Conservation (phyloP, 2,329 filamentous ascomycete species). For the Fusarium fujikuroi region DNA sequence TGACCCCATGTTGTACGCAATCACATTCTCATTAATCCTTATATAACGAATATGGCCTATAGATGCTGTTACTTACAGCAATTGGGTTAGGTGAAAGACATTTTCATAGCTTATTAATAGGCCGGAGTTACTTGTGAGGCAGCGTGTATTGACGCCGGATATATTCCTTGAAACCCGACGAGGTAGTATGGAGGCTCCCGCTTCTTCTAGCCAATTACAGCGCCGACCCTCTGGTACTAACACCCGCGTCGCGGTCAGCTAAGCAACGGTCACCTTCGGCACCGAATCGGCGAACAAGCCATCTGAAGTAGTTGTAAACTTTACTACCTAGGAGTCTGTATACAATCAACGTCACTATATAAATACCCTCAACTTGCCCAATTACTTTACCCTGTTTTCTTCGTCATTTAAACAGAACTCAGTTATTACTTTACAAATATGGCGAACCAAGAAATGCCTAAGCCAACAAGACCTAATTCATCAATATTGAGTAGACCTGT, state of each 20-base stretch:
- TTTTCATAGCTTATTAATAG: not conserved
- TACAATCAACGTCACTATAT: not conserved
- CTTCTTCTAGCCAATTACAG: not conserved
- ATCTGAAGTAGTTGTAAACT: not conserved
- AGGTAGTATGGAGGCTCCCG: not conserved
- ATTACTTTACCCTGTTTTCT: fast-evolving
- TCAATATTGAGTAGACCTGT: not conserved
- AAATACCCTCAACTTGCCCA: not conserved
- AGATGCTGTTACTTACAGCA: not conserved
- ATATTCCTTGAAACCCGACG: not conserved
- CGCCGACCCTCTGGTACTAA: not conserved
- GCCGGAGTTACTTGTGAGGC: not conserved
- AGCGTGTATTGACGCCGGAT: not conserved
- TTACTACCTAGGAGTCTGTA: not conserved
- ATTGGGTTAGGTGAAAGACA: not conserved
- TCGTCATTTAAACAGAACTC: not conserved
- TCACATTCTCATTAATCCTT: too few species aligned
- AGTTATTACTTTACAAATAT: not conserved
- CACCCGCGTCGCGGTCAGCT: too few species aligned
- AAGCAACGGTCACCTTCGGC: not conserved
- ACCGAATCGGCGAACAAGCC: not conserved
- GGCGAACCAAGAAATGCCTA: not conserved
- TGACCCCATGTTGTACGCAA: too few species aligned
- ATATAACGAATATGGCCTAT: too few species aligned
- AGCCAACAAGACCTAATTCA: not conserved